A percentile compares a stretch with the other conserved stretches of the same genome.
These are phyloP conservation scores for Trichocladium antarcticum DNA, from an alignment of 495 filamentous ascomycete species.

Conservation along the genomic window DNA sequence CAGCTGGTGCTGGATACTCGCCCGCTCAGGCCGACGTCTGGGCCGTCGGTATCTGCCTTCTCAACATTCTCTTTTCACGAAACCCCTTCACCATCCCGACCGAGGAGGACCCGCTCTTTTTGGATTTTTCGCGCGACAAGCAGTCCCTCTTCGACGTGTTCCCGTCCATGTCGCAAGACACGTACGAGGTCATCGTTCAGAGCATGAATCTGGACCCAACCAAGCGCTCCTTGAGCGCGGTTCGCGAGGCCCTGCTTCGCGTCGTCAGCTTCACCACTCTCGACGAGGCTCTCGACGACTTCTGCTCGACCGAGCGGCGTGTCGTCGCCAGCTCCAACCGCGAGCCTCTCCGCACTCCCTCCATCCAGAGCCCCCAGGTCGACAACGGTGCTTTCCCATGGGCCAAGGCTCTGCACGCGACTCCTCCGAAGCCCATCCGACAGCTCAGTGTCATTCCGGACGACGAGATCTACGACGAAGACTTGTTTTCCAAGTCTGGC, in stretches of 20 bases:
- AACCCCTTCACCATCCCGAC: slow-evolving; percentile 89
- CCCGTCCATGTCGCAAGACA: slow-evolving; percentile 95
- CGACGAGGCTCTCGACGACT: slow-evolving; percentile 84
- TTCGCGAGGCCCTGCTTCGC: slow-evolving; percentile 63
- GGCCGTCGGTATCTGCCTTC: slow-evolving; percentile 88
- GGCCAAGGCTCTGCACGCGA: slow-evolving; percentile 80
- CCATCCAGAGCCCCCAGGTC: slow-evolving; percentile 76
- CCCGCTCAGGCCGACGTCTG: slow-evolving; percentile 91
- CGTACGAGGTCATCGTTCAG: slow-evolving; percentile 80
- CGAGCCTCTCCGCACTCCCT: slow-evolving; percentile 91
- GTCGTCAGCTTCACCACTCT: slow-evolving; percentile 80
- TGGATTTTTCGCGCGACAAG: slow-evolving; percentile 83
- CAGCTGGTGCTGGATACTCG: slow-evolving; percentile 72
- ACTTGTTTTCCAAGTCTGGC: slow-evolving; percentile 76
- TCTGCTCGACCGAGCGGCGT: slow-evolving; percentile 68
- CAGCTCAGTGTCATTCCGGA: slow-evolving; percentile 83
- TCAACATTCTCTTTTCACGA: slow-evolving; percentile 91
- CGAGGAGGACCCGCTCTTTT: slow-evolving; percentile 74
- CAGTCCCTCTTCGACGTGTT: slow-evolving; percentile 97
- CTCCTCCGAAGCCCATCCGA: slow-evolving; percentile 58
- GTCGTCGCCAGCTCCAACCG: slow-evolving; percentile 75
- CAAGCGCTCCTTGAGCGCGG: slow-evolving; percentile 69
- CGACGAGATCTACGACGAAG: slow-evolving; percentile 64
- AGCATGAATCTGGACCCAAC: slow-evolving; percentile 81
- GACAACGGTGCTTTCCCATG: slow-evolving; percentile 81